Base-by-base conservation (phyloP, 176 grass and related monocot genomes). In the Ananas comosus region DNA sequence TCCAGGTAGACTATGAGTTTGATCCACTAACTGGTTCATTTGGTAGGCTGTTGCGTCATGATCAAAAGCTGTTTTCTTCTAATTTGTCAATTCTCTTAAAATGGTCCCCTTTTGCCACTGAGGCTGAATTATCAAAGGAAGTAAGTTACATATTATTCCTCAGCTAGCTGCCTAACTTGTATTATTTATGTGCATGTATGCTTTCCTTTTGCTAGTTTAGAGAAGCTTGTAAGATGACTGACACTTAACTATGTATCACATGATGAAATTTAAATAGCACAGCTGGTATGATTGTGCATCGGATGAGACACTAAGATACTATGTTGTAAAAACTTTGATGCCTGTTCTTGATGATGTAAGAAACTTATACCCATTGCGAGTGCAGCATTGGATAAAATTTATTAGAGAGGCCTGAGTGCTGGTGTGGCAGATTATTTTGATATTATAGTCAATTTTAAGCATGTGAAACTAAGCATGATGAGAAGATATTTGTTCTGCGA, bases 41-140 rank as follows among this genome's bases (percentile, higher is more conserved):
- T 79, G 82, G 72, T 65, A 88, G 91, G 71, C 76, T 92, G 72
- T 77, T 85, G 71, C 86, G 94, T 49, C 72, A 89, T 74, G 77
- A 87, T 72, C 79, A 86, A 67, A 97, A 90, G 29, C 94, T 90
- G 13, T 93, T 88, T 80, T 92, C 81, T 80, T 92, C 89, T 76
- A 93, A 90, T 83, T 83, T 97, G 63, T 72, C 73, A 64, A 88
- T 87, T 48, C 80, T 97, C 73, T 85, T 87, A 17, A 83, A 93
- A 83, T 97, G 94, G 94, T 97, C 94, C 49, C 89, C 94, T 67
- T 97, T 97, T 83, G 48, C 71, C 69, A 90, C 82, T 65, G 94
- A 97, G 81, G 77, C 70, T 77, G 83, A 90, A 78, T 85, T 97
- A 59, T 86, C 80, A 67, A 81, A 82, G 68, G 89, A 97, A 85